Evolutionary conservation across 2,329 filamentous ascomycete species (phyloP).

Genomic region (Neofusicoccum laricinum): DNA sequence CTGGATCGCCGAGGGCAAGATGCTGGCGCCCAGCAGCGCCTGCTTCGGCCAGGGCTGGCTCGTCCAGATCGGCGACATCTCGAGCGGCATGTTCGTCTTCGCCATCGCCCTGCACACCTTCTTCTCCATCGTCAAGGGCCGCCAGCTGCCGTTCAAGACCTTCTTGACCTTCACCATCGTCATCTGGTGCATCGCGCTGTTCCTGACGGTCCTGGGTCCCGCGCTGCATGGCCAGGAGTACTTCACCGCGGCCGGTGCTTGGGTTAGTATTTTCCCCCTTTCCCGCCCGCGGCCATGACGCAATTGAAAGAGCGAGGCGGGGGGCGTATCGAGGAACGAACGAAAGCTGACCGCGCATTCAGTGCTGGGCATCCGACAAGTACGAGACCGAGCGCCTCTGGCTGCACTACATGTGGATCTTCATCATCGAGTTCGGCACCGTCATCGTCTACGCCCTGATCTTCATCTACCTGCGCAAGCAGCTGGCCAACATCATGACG

Average conservation of each 20-base stretch:
- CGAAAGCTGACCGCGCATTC: neutral
- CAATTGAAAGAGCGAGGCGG: too few relatives aligned
- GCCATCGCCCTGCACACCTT: slow-evolving; percentile 56
- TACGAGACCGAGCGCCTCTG: slow-evolving; percentile 47
- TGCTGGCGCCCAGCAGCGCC: slow-evolving; percentile 41
- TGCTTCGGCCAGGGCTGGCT: slow-evolving; percentile 53
- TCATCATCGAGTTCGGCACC: slow-evolving; percentile 49
- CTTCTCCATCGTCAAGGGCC: slow-evolving; percentile 47
- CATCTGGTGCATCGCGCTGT: slow-evolving; percentile 46
- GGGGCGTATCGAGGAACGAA: neutral
- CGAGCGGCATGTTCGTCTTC: slow-evolving; percentile 53
- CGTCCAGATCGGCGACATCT: slow-evolving; percentile 52
- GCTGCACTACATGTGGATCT: slow-evolving; percentile 55
- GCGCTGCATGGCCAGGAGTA: slow-evolving; percentile 40
- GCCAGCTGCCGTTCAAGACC: slow-evolving; percentile 43
- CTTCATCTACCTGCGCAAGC: slow-evolving; percentile 22
- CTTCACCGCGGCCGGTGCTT: slow-evolving; percentile 50
- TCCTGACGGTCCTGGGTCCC: slow-evolving; percentile 48
- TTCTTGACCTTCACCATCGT: slow-evolving; percentile 45
- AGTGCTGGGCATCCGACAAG: slow-evolving; percentile 51
- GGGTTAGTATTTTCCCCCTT: slow-evolving; percentile 37
- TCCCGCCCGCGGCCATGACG: neutral
- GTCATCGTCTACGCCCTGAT: slow-evolving; percentile 18
- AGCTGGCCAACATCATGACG: slow-evolving; percentile 38
- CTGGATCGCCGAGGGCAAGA: slow-evolving; percentile 45